A percentile compares a stretch with the other conserved stretches of the same genome.
Conservation (phyloP, 2,329 filamentous ascomycete species). For the Trichoderma citrinoviride region DNA sequence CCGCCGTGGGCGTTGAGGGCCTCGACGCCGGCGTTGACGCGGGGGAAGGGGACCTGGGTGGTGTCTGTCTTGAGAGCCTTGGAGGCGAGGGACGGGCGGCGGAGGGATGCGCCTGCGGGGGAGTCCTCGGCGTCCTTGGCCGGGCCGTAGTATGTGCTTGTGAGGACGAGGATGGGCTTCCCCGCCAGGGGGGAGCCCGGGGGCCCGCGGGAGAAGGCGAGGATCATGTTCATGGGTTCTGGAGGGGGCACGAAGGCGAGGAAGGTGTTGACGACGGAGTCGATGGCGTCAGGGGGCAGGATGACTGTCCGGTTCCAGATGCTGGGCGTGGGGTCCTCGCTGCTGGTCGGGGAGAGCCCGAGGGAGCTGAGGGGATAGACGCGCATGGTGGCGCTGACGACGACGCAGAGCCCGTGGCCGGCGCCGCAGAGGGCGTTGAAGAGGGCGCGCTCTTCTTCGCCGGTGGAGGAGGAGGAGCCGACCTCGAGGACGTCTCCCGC, state of each 20-base stretch:
- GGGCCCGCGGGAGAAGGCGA: constrained; percentile 33
- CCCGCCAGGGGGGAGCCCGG: constrained; percentile 32
- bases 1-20: constrained; percentile 32
- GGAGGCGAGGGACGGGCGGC: constrained; percentile 21
- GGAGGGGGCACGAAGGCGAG: constrained; percentile 24
- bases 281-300: constrained; percentile 30
- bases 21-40: constrained; percentile 28
- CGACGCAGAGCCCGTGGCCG: constrained; percentile 36
- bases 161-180: constrained; percentile 31
- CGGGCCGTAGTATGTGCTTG: constrained; percentile 29
- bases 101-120: constrained; percentile 23
- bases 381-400: constrained; percentile 32
- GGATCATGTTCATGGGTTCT: constrained; percentile 21
- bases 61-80: constrained; percentile 30
- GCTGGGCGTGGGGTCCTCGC: constrained; percentile 23
- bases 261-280: constrained; percentile 27
- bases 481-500: constrained; percentile 24
- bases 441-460: constrained; percentile 28
- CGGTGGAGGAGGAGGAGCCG: constrained; percentile 20
- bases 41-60: constrained; percentile 24
- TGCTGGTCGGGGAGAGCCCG: constrained; percentile 27
- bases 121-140: constrained; percentile 27
- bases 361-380: constrained; percentile 29
- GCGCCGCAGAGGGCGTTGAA: constrained; percentile 36
- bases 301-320: constrained; percentile 35